A percentile compares a stretch with the other conserved stretches of the same genome.
Evolutionary conservation across 2,329 filamentous ascomycete species (phyloP).

Genomic region (Stachybotrys chlorohalonatus): DNA sequence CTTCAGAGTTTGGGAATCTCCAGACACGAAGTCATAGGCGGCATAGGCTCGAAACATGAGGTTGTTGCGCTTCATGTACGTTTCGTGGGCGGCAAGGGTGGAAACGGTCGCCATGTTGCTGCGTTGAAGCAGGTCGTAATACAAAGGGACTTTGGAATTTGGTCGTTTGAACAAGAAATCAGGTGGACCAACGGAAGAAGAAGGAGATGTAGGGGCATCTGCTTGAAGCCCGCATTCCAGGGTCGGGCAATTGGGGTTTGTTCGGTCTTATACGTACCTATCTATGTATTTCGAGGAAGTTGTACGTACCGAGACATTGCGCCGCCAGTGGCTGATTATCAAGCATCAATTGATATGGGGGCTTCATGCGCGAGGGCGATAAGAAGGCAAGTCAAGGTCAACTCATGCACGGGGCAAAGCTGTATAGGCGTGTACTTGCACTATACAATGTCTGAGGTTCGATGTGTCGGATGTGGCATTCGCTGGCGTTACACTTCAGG

Average conservation of each 20-base stretch:
- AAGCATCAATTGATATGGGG: neutral
- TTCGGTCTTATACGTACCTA: neutral
- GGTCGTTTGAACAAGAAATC: neutral
- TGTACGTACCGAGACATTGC: neutral
- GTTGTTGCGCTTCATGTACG: neutral
- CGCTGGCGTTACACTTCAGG: too few relatives aligned
- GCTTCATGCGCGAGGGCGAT: neutral
- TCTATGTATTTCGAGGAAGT: neutral
- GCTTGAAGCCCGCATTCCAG: too few relatives aligned
- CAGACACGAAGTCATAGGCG: neutral
- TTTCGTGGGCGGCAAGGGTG: neutral
- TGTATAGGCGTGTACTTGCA: neutral
- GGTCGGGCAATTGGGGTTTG: neutral
- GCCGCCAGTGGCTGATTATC: neutral
- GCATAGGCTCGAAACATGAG: neutral
- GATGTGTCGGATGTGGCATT: neutral
- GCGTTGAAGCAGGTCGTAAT: too few relatives aligned
- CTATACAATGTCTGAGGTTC: neutral
- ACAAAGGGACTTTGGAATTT: neutral
- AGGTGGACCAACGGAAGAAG: too few relatives aligned
- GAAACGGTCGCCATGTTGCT: neutral
- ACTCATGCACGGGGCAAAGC: neutral
- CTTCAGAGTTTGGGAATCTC: neutral
- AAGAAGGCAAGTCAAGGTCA: neutral
- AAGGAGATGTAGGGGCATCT: too few relatives aligned